Conservation (phyloP, 2,329 filamentous ascomycete genomes). For the Phialophora macrospora region DNA sequence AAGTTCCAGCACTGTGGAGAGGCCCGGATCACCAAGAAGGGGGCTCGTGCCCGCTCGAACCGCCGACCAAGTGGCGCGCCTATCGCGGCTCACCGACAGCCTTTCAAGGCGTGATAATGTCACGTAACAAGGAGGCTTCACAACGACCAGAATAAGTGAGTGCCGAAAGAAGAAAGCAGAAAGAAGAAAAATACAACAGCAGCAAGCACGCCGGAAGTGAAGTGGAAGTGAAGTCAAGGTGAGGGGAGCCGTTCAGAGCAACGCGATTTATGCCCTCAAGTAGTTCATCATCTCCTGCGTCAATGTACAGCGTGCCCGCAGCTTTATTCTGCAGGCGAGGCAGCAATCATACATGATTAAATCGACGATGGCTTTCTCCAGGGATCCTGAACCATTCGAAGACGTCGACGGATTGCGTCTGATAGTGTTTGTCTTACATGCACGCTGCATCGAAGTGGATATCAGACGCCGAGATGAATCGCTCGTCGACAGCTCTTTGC, state of each 20-base stretch:
- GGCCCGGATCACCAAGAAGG: conserved; percentile 1
- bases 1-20: conserved; percentile 4
- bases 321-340: not conserved
- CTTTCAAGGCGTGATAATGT: not conserved
- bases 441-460: conserved; percentile 14
- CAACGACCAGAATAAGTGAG: not conserved
- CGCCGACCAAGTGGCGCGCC: not conserved
- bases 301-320: not conserved
- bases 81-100: not conserved
- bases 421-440: conserved; percentile 25
- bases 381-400: not conserved
- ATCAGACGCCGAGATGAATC: conserved; percentile 4
- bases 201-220: conserved; percentile 1
- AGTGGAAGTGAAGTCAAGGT: conserved; percentile 18
- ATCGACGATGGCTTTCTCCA: not conserved
- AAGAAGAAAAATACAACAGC: not conserved
- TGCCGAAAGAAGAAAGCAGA: not conserved
- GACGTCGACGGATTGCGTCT: not conserved
- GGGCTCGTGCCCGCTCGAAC: conserved; percentile 1
- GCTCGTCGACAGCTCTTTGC: not conserved
- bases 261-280: not conserved
- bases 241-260: not conserved
- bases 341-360: not conserved
- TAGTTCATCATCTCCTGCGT: not conserved
- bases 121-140: not conserved